A percentile compares a stretch with the other conserved stretches of the same genome.
phyloP scores from a whole-genome alignment of 805 yeast genomes.

The Kuraishia piskuri region DNA sequence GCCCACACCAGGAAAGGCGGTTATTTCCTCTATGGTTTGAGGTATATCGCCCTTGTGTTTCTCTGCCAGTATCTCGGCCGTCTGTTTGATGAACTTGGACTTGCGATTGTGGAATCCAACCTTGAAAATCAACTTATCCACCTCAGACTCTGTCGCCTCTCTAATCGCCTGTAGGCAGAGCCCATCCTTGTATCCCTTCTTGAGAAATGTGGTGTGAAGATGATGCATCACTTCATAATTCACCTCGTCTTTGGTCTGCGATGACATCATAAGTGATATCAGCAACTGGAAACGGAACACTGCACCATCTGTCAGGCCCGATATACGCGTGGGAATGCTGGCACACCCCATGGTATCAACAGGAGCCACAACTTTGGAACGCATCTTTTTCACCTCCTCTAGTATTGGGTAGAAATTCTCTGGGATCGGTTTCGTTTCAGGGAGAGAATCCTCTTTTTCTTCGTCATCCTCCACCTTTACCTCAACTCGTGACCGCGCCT shows the following conservation, averaged over 20 bases:
- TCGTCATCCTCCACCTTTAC: conserved; percentile 8
- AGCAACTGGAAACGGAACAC: conserved; percentile 63
- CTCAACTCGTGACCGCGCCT: background rate
- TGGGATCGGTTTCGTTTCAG: conserved; percentile 18
- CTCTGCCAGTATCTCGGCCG: conserved; percentile 44
- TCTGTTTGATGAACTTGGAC: conserved; percentile 56
- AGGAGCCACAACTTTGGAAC: conserved; percentile 62
- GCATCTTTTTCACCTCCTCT: conserved; percentile 55
- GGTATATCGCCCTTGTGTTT: conserved; percentile 67
- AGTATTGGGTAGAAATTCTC: conserved; percentile 48
- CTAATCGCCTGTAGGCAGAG: conserved; percentile 47
- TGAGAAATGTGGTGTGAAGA: conserved; percentile 39
- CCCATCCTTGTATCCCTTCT: conserved; percentile 37
- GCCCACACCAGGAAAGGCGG: conserved; percentile 82
- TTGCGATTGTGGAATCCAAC: conserved; percentile 87
- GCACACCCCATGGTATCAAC: conserved; percentile 90
- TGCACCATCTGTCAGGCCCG: conserved; percentile 25
- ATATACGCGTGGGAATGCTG: conserved; percentile 36
- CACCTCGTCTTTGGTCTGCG: conserved; percentile 88
- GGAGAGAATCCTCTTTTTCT: background rate
- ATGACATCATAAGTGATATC: conserved; percentile 75
- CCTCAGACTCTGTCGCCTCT: conserved; percentile 39
- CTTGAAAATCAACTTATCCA: conserved; percentile 61
- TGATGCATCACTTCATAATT: conserved; percentile 64
- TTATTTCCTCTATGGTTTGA: conserved; percentile 51